Evolutionary conservation across 2,329 filamentous ascomycete species (phyloP), one percentile per base, ranked within the genome.

Genomic region (Didymella lethalis): DNA sequence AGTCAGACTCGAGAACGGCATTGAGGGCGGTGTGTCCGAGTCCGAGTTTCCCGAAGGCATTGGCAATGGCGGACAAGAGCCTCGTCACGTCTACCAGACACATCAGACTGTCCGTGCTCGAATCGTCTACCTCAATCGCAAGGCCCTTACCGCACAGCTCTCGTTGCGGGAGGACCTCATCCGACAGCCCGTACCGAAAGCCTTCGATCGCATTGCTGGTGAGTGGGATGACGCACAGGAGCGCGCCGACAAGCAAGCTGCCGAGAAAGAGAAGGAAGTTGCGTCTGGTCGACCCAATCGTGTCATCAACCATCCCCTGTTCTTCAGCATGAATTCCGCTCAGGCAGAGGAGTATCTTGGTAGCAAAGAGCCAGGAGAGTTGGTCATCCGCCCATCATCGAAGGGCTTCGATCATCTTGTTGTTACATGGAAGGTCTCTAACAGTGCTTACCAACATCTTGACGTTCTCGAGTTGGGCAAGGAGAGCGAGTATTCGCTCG

Each of bases 381-480:
- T 96, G 54, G 92, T 99, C 61, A 97, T 99, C 72, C 90, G 95
- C 44, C 94, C 95, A 3, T 97, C 93, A 0, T 97, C 93, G 28
- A 97, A 96, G 77, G 95, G 95, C 44, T 90, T 92, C 58, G 95
- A 99, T 76, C 95, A 99, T 80, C 83, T 99, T 54, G 93, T 94
- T 7, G 88, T 99, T 46, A 99, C 95, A 0, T 99, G 95, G 95
- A 99, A 99, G 82, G 93, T 99, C 14, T 90, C 92, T 1, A 93
- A 98, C 75, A 90, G 90, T 59, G 88, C 98, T n/a, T 99, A 93
- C 77, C 93, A 99, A 79, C 95, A 99, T 77, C 92, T 99, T 64
- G 95, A 99, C 77, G 94, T 99, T 32, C 85, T 99, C 38, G 95
- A 99, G 79, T 84, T 99, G 72, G 92, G 96, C 77, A 99, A 99